A percentile compares a stretch with the other conserved stretches of the same genome.
Evolutionary conservation across 305 asterid species (phyloP).

Genomic region (Fraxinus sp.): DNA sequence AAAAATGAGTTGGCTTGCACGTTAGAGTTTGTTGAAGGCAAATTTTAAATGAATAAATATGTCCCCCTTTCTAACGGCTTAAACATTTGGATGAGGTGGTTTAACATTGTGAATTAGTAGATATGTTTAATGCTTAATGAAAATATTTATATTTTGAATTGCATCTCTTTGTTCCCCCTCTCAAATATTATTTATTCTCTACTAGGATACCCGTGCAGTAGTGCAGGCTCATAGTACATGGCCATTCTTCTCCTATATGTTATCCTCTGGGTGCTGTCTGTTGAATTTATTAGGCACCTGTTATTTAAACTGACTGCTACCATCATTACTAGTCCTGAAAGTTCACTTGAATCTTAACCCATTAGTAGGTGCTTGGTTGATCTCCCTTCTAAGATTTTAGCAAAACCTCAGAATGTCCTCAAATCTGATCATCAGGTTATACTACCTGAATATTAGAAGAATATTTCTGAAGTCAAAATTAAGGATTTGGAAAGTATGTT

Average conservation of each 20-base stretch:
- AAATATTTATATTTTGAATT: not conserved
- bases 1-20: not conserved
- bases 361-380: not conserved
- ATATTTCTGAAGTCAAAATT: not conserved
- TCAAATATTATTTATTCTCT: not conserved
- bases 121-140: not conserved
- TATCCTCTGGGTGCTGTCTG: not conserved
- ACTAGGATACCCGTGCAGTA: not conserved
- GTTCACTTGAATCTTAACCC: not conserved
- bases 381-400: not conserved
- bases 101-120: not conserved
- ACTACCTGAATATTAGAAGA: not conserved
- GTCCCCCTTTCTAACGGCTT: not conserved
- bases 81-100: not conserved
- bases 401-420: not conserved
- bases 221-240: not conserved
- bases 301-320: not conserved
- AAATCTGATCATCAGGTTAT: not conserved
- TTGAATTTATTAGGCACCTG: not conserved
- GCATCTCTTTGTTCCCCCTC: not conserved
- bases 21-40: not conserved
- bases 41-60: no score
- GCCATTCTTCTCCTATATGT: not conserved
- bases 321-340: not conserved
- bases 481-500: not conserved